Evolutionary conservation across 2,329 filamentous ascomycete genomes (phyloP), one percentile per base, ranked within the genome.

Genomic region (Intubia oerlemansii): DNA sequence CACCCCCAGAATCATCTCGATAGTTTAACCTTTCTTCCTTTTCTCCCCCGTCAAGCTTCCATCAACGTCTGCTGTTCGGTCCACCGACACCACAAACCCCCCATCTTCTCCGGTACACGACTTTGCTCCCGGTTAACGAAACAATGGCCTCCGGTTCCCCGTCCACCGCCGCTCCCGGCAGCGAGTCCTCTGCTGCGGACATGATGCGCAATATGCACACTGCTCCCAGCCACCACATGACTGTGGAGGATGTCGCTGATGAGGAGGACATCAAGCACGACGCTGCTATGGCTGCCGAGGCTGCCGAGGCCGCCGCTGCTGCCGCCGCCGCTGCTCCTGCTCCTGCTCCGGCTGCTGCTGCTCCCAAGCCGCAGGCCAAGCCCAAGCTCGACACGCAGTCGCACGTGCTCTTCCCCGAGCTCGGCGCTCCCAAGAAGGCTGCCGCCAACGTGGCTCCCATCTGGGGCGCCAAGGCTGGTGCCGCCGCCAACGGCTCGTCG

Each of bases 401-500:
- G 12, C 78, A 90, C 45, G 84, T 95, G 51, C 59, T 79, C 34
- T 98, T 98, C 62, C 88, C 88, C n/a, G 73, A 84, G 41, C 66
- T 98, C 26, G 85, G 84, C 36, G 65, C 55, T 14, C 51, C 60
- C 32, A 70, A 69, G 50, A 84, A 82, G 51, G 57, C 69, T 12
- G 51, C 63, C 9, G 51, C 54, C 35, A 56, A 57, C 33, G 29
- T 29, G 5, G 19, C 19, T n/a, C 28, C 28, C 15, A 24, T 24
- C 28, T 29, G 28, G 28, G 18, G 27, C n/a, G 19, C 20, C 12
- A 52, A 54, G 35, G 55, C 57, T 37, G 53, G 31, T 35, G 53
- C 28, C 14, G 28, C 28, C 17, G n/a, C 25, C n/a, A 73, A 70
- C 45, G 70, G 67, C 3, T 14, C 51, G 10, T 20, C 32, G n/a